Evolutionary conservation across 345 rosid genomes (phyloP).

Genomic region (Salix arbutifolia): DNA sequence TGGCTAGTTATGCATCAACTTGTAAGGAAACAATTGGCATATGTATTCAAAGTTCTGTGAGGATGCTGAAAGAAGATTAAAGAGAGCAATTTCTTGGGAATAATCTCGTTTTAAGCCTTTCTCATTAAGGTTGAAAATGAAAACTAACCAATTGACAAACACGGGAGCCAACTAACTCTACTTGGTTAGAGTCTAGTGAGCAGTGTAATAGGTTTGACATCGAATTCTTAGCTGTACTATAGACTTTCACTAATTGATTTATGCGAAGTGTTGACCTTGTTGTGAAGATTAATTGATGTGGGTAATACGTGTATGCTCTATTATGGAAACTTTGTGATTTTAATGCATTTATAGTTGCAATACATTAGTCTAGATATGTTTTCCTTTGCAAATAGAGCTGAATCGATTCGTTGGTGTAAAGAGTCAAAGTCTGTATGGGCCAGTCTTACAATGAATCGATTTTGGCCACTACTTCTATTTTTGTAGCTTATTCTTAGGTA

Average conservation of each 20-base stretch:
- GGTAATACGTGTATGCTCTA: neutral
- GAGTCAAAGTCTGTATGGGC: neutral
- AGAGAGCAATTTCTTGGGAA: neutral
- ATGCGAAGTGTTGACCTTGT: neutral
- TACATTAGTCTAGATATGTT: neutral
- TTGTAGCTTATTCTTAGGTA: neutral
- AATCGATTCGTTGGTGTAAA: neutral
- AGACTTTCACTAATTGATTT: neutral
- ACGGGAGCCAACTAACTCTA: neutral
- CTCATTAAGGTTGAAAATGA: neutral
- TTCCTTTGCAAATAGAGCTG: neutral
- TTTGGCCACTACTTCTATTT: neutral
- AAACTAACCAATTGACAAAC: neutral
- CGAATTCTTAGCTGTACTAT: neutral
- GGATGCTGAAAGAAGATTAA: neutral
- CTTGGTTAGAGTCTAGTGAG: neutral
- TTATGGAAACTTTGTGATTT: neutral
- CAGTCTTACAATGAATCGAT: neutral
- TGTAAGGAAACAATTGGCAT: neutral
- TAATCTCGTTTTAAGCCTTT: neutral
- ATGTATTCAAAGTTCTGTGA: neutral
- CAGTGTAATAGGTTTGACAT: neutral
- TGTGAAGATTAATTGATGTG: neutral
- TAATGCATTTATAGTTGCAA: neutral
- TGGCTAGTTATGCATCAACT: neutral